Evolutionary conservation across 2,329 filamentous ascomycete species (phyloP).

Genomic region (Penicillium sp.): DNA sequence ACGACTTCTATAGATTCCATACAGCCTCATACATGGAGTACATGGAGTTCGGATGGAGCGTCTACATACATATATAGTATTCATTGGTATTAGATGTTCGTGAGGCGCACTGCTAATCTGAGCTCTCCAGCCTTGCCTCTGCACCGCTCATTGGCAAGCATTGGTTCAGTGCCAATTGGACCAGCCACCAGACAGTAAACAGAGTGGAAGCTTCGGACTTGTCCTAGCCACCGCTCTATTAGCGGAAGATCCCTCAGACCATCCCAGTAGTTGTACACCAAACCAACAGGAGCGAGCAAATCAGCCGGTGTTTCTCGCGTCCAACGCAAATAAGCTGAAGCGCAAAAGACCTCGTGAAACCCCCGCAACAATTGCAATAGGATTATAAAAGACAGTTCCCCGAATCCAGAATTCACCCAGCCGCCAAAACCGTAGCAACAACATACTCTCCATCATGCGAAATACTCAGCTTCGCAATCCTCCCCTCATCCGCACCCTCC

Average conservation of each 20-base stretch:
- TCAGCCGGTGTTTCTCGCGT: background rate
- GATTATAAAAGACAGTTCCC: background rate
- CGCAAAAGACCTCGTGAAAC: background rate
- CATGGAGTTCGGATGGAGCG: too few relatives aligned
- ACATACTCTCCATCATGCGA: slow-evolving; percentile 86
- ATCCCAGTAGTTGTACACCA: background rate
- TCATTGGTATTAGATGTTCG: background rate
- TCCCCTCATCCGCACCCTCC: slow-evolving; percentile 33
- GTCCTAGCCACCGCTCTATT: background rate
- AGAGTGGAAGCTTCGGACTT: background rate
- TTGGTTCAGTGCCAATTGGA: background rate
- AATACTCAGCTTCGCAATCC: slow-evolving; percentile 69
- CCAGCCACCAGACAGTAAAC: background rate
- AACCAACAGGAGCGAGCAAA: background rate
- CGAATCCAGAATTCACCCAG: slow-evolving; percentile 22
- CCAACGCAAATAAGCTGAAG: background rate
- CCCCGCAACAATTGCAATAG: background rate
- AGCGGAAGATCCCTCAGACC: too few relatives aligned
- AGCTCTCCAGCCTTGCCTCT: too few relatives aligned
- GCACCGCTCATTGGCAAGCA: background rate
- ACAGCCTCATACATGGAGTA: too few relatives aligned
- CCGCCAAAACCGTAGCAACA: slow-evolving; percentile 44
- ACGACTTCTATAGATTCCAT: too few relatives aligned
- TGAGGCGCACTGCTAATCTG: background rate
- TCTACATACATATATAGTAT: too few relatives aligned